Evolutionary conservation across 2,329 filamentous ascomycete genomes (phyloP).

Genomic region (Lizonia empirigonia): DNA sequence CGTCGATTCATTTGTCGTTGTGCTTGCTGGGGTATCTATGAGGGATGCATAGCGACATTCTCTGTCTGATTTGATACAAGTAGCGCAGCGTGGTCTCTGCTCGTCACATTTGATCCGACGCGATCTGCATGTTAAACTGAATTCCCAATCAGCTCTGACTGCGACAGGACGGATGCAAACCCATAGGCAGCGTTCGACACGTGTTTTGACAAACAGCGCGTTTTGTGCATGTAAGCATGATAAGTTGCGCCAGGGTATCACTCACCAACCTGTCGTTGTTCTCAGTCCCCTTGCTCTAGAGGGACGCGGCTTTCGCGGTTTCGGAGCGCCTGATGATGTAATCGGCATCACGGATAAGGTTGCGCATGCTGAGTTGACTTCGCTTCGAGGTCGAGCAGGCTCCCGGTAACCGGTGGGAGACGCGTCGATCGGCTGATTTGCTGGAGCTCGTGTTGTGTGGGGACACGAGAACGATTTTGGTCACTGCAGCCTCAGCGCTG

Average conservation of each 20-base stretch:
- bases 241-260: constrained; percentile 7
- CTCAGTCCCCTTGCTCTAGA: constrained; percentile 52
- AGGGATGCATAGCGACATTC: constrained; percentile 49
- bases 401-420: constrained; percentile 19
- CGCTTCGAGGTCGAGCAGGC: constrained; percentile 36
- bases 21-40: constrained; percentile 15
- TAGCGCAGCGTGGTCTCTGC: constrained; percentile 51
- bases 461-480: constrained; percentile 11
- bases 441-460: constrained; percentile 11
- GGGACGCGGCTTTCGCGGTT: constrained; percentile 48
- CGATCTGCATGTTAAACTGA: constrained; percentile 53
- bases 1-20: constrained; percentile 20
- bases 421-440: constrained; percentile 13
- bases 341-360: constrained; percentile 33
- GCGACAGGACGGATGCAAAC: neutral
- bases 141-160: constrained; percentile 15
- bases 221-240: neutral
- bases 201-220: neutral
- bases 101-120: constrained; percentile 61
- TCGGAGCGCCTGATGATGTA: constrained; percentile 33
- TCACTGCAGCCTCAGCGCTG: constrained; percentile 7
- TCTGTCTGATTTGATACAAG: constrained; percentile 52
- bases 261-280: constrained; percentile 53
- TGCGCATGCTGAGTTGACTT: constrained; percentile 33
- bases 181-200: neutral